phyloP scores from a whole-genome alignment of 2,329 filamentous ascomycete genomes.

The Claviceps pusilla region DNA sequence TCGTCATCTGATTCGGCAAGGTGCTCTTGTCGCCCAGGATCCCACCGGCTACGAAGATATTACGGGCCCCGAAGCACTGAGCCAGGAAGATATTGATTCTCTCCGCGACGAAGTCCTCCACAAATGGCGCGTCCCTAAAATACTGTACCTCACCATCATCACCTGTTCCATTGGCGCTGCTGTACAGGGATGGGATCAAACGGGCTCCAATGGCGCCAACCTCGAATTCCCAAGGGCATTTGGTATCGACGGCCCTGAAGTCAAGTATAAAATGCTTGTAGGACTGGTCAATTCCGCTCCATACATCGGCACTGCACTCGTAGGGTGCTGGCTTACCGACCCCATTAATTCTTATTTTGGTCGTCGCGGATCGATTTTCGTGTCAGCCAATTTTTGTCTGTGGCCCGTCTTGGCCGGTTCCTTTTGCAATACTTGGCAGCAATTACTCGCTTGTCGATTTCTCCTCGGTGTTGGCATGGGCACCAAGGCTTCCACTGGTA shows the following conservation, averaged over 20 bases:
- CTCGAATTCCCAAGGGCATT: slow-evolving; percentile 43
- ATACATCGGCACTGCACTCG: slow-evolving; percentile 31
- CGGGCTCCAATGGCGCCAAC: slow-evolving; percentile 48
- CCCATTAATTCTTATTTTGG: slow-evolving; percentile 36
- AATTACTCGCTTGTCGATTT: slow-evolving; percentile 56
- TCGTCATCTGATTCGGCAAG: slow-evolving; percentile 45
- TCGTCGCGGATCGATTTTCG: slow-evolving; percentile 45
- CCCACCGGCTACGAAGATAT: slow-evolving; percentile 48
- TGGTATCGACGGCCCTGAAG: slow-evolving; percentile 22
- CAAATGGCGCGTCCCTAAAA: slow-evolving; percentile 50
- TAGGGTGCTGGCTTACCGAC: slow-evolving; percentile 53
- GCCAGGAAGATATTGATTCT: slow-evolving; percentile 41
- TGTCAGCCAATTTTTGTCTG: slow-evolving; percentile 58
- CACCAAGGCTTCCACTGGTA: slow-evolving; percentile 50
- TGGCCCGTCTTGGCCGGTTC: slow-evolving; percentile 56
- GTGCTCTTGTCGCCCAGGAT: slow-evolving; percentile 60
- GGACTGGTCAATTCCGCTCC: slow-evolving; percentile 52
- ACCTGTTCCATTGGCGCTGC: slow-evolving; percentile 55
- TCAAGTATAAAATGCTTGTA: slow-evolving; percentile 33
- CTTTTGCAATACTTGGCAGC: slow-evolving; percentile 56
- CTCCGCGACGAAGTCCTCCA: slow-evolving; percentile 49
- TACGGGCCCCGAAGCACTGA: slow-evolving; percentile 39
- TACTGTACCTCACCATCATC: slow-evolving; percentile 51
- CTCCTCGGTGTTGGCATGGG: slow-evolving; percentile 67
- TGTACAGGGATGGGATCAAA: slow-evolving; percentile 57